These are phyloP conservation scores for Vaccinium myrtillus DNA, from an alignment of 148 eudicot species.

Conservation along the genomic window DNA sequence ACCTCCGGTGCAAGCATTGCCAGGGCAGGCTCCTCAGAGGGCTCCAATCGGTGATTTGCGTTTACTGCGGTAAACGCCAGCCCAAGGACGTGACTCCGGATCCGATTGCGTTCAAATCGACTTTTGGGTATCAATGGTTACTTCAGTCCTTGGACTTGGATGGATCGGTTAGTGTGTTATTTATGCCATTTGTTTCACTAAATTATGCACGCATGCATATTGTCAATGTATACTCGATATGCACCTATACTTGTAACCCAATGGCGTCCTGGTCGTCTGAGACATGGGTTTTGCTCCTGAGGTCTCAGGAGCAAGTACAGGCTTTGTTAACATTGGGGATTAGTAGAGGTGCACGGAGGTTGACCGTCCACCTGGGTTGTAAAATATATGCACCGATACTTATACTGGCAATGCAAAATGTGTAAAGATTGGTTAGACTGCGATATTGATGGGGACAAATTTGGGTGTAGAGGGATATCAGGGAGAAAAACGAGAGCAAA, in stretches of 20 bases:
- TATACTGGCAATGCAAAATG: no score
- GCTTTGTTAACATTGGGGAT: neutral
- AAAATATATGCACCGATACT: no score
- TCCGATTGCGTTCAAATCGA: constrained; percentile 48
- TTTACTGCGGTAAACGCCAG: constrained; percentile 50
- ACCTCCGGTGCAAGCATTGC: constrained; percentile 56
- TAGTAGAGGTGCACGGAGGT: neutral
- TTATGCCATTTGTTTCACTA: neutral
- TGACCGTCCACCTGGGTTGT: no score
- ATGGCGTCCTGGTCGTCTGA: no score
- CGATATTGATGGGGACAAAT: no score
- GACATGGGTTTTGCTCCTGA: no score
- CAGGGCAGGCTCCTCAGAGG: constrained; percentile 55
- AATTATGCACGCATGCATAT: neutral
- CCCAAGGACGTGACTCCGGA: constrained; percentile 31
- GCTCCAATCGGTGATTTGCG: constrained; percentile 46
- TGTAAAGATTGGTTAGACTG: no score
- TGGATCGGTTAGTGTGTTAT: constrained; percentile 61
- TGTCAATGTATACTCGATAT: neutral
- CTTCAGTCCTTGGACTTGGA: constrained; percentile 62
- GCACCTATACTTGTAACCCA: no score
- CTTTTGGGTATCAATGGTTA: constrained; percentile 62
- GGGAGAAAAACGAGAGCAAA: no score
- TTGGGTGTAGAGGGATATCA: no score
- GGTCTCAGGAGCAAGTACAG: neutral